Percentiles rank a stretch among this genome's conserved stretches.
These are phyloP conservation scores for Syzygium oleosum DNA, from an alignment of 345 rosid species.

Conservation along the genomic window DNA sequence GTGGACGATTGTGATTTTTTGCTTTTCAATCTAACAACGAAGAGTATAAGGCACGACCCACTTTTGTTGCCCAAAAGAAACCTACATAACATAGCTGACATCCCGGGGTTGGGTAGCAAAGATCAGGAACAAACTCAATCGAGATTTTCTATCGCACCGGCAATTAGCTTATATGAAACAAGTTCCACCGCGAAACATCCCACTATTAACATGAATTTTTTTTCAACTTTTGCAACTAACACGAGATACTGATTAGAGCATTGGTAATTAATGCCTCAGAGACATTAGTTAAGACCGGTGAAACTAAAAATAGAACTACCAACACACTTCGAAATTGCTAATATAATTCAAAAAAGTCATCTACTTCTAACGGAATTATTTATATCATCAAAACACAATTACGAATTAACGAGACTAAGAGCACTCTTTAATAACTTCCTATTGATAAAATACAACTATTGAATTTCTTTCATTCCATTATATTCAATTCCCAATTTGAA, in stretches of 20 bases:
- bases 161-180: no score
- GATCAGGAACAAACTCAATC: no score
- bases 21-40: no score
- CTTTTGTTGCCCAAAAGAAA: no score
- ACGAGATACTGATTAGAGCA: fast-evolving
- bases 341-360: neutral
- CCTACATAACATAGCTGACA: no score
- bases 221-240: neutral
- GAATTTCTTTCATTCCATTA: neutral
- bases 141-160: no score
- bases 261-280: neutral
- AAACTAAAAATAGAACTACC: neutral
- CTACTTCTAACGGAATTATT: neutral
- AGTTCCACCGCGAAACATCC: neutral
- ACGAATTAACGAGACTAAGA: neutral
- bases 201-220: neutral
- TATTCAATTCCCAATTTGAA: neutral
- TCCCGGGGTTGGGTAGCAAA: no score
- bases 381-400: neutral
- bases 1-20: no score
- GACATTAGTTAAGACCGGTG: neutral
- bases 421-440: neutral
- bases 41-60: no score
- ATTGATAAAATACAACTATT: neutral
- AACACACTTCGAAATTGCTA: neutral